Base-by-base conservation (phyloP, 1,284 basidiomycete species). In the Ustilago bromivora region DNA sequence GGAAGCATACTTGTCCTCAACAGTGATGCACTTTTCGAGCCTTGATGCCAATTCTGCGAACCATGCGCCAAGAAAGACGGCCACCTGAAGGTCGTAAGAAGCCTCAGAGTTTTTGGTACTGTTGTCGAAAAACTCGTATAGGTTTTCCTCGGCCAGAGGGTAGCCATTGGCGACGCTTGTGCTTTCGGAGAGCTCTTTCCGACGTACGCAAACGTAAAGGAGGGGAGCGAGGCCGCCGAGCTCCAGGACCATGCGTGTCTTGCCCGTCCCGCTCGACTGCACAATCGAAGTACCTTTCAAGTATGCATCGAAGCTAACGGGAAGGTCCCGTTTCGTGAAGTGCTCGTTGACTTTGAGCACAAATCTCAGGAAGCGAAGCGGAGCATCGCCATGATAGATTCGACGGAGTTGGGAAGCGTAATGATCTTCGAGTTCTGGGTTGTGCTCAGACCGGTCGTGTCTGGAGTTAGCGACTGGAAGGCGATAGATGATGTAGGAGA, bases 251-350 rank as follows among this genome's bases (percentile, higher is more conserved):
- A 71, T 61, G 54, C 69, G 54, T 23, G 62, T 61, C 49, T 71
- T 71, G 62, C 69, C 69, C 10, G 54, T 71, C 28, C 69, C 63
- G 63, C 69, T 71, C 15, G 69, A 71, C 32, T 71, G 63, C 15
- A 71, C 55, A 35, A 71, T 66, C 5, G 62, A 32, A 4, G 61
- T 58, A 11, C 61, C 60, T 17, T 38, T 40, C 17, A 41, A 61
- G 46, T 69, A 59, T 13, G 57, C 40, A 7, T 15, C 2, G 15
- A 43, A 43, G 40, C 6, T 43, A 15, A 43, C 1, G 13, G 56
- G 15, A 13, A 38, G 19, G 13, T 2, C n/a, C 15, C 6, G 1
- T 43, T 17, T 43, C 13, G 40, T 43, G 15, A 15, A 17, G n/a
- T 15, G 32, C 11, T 52, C 23, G 1, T 36, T 11, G 3, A 34